phyloP scores from a whole-genome alignment of 495 filamentous ascomycete genomes.

The Podospora pseudoanserina region DNA sequence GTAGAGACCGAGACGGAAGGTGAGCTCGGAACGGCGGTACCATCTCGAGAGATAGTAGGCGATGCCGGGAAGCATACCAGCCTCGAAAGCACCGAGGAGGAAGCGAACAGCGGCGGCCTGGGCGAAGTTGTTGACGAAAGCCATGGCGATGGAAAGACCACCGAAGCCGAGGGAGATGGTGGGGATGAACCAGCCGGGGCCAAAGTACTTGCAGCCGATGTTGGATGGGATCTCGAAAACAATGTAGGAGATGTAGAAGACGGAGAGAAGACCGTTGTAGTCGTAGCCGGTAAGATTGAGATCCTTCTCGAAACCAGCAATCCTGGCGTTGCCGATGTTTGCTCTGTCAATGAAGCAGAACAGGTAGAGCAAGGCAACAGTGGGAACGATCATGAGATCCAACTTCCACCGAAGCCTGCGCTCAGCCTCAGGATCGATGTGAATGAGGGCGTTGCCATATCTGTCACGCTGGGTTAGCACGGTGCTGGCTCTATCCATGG shows the following conservation, averaged over 20 bases:
- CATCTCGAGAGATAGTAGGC: constrained; percentile 69
- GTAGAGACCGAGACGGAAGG: constrained; percentile 68
- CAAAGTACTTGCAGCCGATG: constrained; percentile 58
- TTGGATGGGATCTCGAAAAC: constrained; percentile 66
- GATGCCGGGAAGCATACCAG: constrained; percentile 69
- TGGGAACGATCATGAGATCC: constrained; percentile 51
- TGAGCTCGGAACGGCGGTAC: constrained; percentile 65
- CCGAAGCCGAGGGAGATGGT: constrained; percentile 47
- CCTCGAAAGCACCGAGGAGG: constrained; percentile 62
- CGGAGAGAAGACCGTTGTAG: constrained; percentile 62
- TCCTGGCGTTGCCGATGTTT: constrained; percentile 50
- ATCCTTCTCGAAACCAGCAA: constrained; percentile 60
- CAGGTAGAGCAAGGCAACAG: constrained; percentile 54
- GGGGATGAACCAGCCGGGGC: constrained; percentile 66
- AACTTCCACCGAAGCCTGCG: constrained; percentile 51
- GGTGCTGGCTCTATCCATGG: neutral
- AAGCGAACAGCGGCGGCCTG: constrained; percentile 47
- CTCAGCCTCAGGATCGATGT: constrained; percentile 59
- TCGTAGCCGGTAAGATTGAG: constrained; percentile 61
- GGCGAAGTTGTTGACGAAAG: constrained; percentile 39
- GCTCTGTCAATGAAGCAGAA: constrained; percentile 63
- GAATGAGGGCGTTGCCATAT: constrained; percentile 52
- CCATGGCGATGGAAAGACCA: constrained; percentile 37
- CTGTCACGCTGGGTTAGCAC: constrained; percentile 29
- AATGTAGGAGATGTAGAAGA: constrained; percentile 68